A percentile compares a stretch with the other conserved stretches of the same genome.
Conservation (phyloP, 2,329 filamentous ascomycete genomes). For the Aspergillus sp. region DNA sequence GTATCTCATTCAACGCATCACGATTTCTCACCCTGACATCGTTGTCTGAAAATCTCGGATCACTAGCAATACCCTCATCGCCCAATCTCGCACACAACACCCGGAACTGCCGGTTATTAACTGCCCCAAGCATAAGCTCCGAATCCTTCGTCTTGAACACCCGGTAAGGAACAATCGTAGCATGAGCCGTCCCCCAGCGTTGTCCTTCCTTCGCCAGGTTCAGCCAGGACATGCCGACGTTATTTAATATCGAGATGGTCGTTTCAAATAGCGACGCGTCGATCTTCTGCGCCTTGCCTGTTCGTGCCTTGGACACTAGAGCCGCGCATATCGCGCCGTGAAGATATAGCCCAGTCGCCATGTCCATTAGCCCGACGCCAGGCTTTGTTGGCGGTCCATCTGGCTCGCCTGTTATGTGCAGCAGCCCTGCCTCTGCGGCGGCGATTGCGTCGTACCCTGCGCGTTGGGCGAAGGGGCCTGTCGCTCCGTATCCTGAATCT, state of each 20-base stretch:
- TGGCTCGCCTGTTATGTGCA: slow-evolving; percentile 46
- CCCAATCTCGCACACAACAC: slow-evolving; percentile 63
- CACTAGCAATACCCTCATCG: slow-evolving; percentile 59
- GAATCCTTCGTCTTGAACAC: slow-evolving; percentile 67
- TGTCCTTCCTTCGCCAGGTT: slow-evolving; percentile 43
- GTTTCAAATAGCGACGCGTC: slow-evolving; percentile 49
- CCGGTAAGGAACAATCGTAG: slow-evolving; percentile 50
- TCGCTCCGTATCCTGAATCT: slow-evolving; percentile 37
- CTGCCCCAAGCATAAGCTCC: slow-evolving; percentile 69
- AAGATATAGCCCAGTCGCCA: slow-evolving; percentile 47
- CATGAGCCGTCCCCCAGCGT: slow-evolving; percentile 49
- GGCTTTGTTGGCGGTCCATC: slow-evolving; percentile 43
- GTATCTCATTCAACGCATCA: slow-evolving; percentile 35
- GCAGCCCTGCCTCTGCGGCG: slow-evolving; percentile 44
- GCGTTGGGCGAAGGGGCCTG: slow-evolving; percentile 43
- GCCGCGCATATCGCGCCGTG: slow-evolving; percentile 48
- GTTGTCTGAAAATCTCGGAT: slow-evolving; percentile 62
- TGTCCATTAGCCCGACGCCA: slow-evolving; percentile 46
- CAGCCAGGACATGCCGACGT: slow-evolving; percentile 43
- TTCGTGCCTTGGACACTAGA: slow-evolving; percentile 37
- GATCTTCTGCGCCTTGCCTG: slow-evolving; percentile 44
- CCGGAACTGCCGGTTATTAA: slow-evolving; percentile 69
- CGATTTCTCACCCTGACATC: slow-evolving; percentile 58
- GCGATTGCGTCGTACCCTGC: slow-evolving; percentile 50
- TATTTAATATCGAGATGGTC: slow-evolving; percentile 41